Evolutionary conservation across 116 monocot species (phyloP), one percentile per base, ranked within the genome.

Genomic region (Phalaenopsis hybrid): DNA sequence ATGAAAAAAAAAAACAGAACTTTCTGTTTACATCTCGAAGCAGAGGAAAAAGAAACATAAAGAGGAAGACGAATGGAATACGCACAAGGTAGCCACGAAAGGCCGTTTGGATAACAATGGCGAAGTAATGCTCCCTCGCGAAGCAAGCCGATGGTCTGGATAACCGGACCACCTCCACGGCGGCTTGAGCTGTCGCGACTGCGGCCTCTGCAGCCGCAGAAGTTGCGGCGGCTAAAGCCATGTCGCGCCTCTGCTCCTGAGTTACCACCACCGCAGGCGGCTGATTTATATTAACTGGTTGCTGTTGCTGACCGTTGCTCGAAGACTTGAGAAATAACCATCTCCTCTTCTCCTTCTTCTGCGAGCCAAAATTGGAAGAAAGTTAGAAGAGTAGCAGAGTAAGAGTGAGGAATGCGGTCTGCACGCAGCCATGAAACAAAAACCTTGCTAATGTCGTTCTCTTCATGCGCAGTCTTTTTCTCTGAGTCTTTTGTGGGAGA

Each of bases 71-170:
- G 1, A 45, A 52, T 18, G 44, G 4, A 21, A 33, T 59, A 44
- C 69, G 43, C 37, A 91, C 93, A 82, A 93, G 80, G 63, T 93
- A 93, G 31, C 93, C 93, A 5, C 93, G 82, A 81, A 93, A 93
- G 0, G 87, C 80, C 3, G 91, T 86, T 59, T 93, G 93, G 65
- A 93, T 87, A 57, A 83, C 77, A 13, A 91, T 50, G 33, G 89
- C 93, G 18, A 88, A 89, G 80, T 74, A 73, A 55, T 89, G 87
- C 82, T 89, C 88, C 5, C 89, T 68, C 8, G 74, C 70, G 46
- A 81, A 81, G 75, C 77, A 55, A 34, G 87, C 76, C 10, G 82
- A 44, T 0, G 89, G 88, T 65, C 84, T 78, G 0, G 85, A 81
- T 12, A 90, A 84, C 57, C 86, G 81, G 23, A 82, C 83, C 0